A percentile compares a stretch with the other conserved stretches of the same genome.
Evolutionary conservation across 129 eudicot species (phyloP).

Genomic region (Flaveria brownii): DNA sequence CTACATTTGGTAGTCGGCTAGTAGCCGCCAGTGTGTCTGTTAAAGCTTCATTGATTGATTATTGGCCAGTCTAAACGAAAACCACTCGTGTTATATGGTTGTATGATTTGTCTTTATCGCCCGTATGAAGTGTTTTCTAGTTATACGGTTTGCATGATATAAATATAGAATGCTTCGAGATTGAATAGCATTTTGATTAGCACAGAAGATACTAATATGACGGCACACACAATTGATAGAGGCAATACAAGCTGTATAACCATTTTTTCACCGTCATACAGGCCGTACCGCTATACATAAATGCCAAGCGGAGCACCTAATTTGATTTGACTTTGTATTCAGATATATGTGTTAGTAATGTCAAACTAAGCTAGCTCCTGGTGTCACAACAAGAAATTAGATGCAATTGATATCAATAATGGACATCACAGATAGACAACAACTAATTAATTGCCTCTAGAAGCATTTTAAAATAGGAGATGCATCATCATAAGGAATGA

Average conservation of each 20-base stretch:
- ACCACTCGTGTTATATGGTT: no score
- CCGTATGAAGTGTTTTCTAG: no score
- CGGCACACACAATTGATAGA: no score
- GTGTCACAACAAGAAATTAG: not conserved
- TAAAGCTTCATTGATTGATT: constrained; percentile 7
- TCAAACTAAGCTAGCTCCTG: not conserved
- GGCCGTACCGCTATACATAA: constrained; percentile 13
- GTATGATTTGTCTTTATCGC: no score
- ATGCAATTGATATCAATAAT: not conserved
- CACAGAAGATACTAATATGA: no score
- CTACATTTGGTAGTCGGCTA: not conserved
- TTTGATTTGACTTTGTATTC: not conserved
- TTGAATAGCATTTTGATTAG: no score
- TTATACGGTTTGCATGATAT: no score
- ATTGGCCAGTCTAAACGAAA: no score
- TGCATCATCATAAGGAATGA: constrained; percentile 34
- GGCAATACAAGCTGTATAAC: no score
- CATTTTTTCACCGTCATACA: no score
- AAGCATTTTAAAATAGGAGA: constrained; percentile 7
- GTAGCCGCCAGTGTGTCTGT: not conserved
- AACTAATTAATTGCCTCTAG: constrained; percentile 11
- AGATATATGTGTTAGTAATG: not conserved
- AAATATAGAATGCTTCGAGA: no score
- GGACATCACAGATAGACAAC: not conserved
- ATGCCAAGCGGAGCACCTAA: constrained; percentile 24